phyloP scores from a whole-genome alignment of 495 filamentous ascomycete genomes.

The Tuber umbilicatum region DNA sequence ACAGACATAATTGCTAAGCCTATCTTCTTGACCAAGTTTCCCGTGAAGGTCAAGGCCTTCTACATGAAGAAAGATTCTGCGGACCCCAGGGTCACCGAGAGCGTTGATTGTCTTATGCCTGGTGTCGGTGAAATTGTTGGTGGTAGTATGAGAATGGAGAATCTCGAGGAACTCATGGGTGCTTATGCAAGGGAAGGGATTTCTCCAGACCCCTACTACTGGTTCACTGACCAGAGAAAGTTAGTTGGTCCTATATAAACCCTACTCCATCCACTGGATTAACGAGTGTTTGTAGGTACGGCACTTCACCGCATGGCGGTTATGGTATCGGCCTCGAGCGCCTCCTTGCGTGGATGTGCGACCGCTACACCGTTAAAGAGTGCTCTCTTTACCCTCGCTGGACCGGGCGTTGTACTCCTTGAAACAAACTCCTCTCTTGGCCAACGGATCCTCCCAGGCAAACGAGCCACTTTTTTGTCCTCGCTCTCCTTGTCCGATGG shows the following conservation, averaged over 20 bases:
- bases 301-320: conserved; percentile 86
- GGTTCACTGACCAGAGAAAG: conserved; percentile 98
- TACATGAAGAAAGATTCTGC: conserved; percentile 92
- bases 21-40: conserved; percentile 97
- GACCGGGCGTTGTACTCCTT: conserved; percentile 90
- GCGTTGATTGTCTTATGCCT: conserved; percentile 92
- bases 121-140: conserved; percentile 96
- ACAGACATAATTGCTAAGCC: conserved; percentile 91
- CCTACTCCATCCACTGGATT: conserved; percentile 11
- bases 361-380: conserved; percentile 83
- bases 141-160: conserved; percentile 91
- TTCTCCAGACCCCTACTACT: conserved; percentile 82
- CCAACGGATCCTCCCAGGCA: neutral
- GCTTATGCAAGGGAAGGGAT: conserved; percentile 86
- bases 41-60: conserved; percentile 95
- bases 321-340: conserved; percentile 94
- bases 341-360: conserved; percentile 93
- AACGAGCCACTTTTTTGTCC: neutral
- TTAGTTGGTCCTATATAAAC: conserved; percentile 49
- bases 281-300: conserved; percentile 58
- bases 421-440: conserved; percentile 25
- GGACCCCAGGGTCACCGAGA: conserved; percentile 88
- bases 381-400: conserved; percentile 88
- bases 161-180: conserved; percentile 82
- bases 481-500: neutral